Evolutionary conservation across 331 rosid species (phyloP), one percentile per base, ranked within the genome.

Genomic region (Acacia pycnantha): DNA sequence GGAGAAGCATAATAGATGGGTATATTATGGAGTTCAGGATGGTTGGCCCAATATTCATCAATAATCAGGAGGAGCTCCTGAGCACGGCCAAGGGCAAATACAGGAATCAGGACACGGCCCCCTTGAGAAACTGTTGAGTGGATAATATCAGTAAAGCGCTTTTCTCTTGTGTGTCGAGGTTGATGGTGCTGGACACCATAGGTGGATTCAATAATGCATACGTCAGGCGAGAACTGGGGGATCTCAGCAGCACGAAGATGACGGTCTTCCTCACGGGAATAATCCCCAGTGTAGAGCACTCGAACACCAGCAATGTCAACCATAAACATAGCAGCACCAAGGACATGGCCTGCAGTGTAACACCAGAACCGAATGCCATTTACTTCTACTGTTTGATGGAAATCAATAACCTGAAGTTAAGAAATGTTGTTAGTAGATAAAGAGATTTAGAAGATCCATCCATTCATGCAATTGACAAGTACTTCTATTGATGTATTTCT

Each of bases 1-100:
- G 98, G 98, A 61, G 98, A 95, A 83, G 98, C 98, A 88, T 95
- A 95, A 40, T 91, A 93, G 77, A 95, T 93, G 46, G 98, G 97
- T 80, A 90, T 90, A 74, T 92, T 90, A 51, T 93, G 94, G 61
- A 95, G 94, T 73, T 95, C 98, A 0, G 96, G 97, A 64, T 95
- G 98, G 84, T 87, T 93, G 7, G 94, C 88, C 98, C 98, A 95
- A 67, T 95, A 93, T 80, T 95, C 98, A 82, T 95, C 98, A 79
- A 95, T 93, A 84, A 95, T 93, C 64, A 95, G 89, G 62, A 95
- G 97, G 33, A 95, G 97, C 78, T 95, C 98, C 74, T 95, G 98
- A 27, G 70, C 70, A 27, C 70, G 70, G 31, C 70, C 70, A 2
- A 64, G 70, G 43, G 70, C 70, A 29, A 15, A 64, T 29, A 29